Conservation (phyloP, 139 green algal genomes). For the Axilococcus clingmanii region DNA sequence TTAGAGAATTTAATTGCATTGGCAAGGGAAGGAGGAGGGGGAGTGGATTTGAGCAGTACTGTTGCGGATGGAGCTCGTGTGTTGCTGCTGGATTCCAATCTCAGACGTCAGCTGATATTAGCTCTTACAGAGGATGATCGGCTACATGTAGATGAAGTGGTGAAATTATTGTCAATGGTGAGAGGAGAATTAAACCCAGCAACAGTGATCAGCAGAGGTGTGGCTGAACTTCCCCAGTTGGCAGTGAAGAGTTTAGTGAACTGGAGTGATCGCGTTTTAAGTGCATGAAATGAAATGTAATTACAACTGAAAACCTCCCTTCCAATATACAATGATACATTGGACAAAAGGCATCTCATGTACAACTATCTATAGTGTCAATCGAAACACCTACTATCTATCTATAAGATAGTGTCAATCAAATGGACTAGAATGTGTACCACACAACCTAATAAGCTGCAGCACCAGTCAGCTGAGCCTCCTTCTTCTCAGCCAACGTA, state of each 20-base stretch:
- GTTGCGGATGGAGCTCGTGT: constrained; percentile 53
- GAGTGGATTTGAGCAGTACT: constrained; percentile 85
- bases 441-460: no score
- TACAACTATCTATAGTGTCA: no score
- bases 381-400: no score
- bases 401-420: no score
- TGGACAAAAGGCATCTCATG: no score
- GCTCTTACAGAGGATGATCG: constrained; percentile 92
- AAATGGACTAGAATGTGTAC: no score
- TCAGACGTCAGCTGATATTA: constrained; percentile 74
- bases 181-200: constrained; percentile 32
- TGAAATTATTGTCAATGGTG: constrained; percentile 47
- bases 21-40: constrained; percentile 30
- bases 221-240: constrained; percentile 33
- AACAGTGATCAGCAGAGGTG: constrained; percentile 19
- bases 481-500: constrained; percentile 65
- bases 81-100: constrained; percentile 63
- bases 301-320: neutral
- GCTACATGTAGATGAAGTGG: constrained; percentile 75
- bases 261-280: constrained; percentile 49
- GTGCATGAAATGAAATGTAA: neutral
- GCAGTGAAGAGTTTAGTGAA: constrained; percentile 34
- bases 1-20: constrained; percentile 92
- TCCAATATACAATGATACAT: no score
- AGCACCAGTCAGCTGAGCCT: constrained; percentile 50